These are phyloP conservation scores for Withania somnifera DNA, from an alignment of 305 asterid species.

Conservation along the genomic window DNA sequence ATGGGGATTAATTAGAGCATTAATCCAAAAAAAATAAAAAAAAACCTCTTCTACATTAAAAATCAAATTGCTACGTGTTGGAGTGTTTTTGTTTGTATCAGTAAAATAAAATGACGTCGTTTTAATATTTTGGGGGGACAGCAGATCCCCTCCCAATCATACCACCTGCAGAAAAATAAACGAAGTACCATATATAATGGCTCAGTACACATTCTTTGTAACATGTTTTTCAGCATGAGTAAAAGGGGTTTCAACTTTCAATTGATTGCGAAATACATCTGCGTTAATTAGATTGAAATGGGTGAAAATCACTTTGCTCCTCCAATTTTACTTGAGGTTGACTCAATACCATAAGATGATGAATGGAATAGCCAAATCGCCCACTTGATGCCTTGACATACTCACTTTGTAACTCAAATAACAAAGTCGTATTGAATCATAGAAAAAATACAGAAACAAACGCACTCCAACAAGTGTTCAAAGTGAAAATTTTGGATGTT, in stretches of 20 bases:
- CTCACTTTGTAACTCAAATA: background rate
- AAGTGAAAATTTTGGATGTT: background rate
- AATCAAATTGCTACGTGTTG: too few species aligned
- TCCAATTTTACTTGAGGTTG: background rate
- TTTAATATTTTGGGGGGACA: too few species aligned
- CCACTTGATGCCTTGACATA: background rate
- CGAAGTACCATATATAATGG: background rate
- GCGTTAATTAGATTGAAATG: background rate
- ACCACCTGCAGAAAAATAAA: too few species aligned
- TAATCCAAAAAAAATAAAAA: too few species aligned
- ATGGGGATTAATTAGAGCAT: too few species aligned
- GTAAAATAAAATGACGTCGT: too few species aligned
- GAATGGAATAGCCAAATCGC: background rate
- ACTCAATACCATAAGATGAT: too few species aligned
- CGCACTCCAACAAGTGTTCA: background rate
- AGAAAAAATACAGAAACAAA: background rate
- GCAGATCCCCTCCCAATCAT: too few species aligned
- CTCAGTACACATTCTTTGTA: background rate
- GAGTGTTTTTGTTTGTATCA: too few species aligned
- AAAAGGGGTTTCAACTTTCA: background rate
- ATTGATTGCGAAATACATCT: background rate
- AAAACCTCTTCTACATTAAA: too few species aligned
- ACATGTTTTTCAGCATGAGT: background rate
- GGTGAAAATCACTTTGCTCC: background rate
- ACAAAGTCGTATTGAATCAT: background rate